These are phyloP conservation scores for Cladophialophora psammophila DNA, from an alignment of 2,329 filamentous ascomycete genomes.

Conservation along the genomic window DNA sequence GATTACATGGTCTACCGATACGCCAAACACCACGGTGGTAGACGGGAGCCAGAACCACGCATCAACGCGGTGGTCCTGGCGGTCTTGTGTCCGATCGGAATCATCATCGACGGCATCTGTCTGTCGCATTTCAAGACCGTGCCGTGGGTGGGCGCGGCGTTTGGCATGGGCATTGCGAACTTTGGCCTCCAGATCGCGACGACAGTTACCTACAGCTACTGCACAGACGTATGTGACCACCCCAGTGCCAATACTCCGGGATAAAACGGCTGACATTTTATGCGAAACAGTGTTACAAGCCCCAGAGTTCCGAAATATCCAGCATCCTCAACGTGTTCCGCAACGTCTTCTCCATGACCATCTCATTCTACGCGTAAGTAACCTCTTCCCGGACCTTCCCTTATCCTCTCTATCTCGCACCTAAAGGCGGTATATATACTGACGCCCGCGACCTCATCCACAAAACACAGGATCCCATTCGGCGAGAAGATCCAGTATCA, in stretches of 20 bases:
- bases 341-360: conserved; percentile 45
- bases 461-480: conserved; percentile 39
- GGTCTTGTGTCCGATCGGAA: conserved; percentile 41
- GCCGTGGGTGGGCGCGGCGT: conserved; percentile 45
- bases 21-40: conserved; percentile 29
- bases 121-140: conserved; percentile 42
- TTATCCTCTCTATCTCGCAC: not conserved
- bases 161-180: conserved; percentile 49
- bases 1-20: conserved; percentile 32
- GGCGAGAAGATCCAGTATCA: conserved; percentile 42
- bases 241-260: not conserved
- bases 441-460: not conserved
- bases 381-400: not conserved
- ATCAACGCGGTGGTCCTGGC: conserved; percentile 29
- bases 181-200: conserved; percentile 48
- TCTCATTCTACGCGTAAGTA: conserved; percentile 45
- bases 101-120: conserved; percentile 45
- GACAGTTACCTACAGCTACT: conserved; percentile 48
- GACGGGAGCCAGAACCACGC: conserved; percentile 29
- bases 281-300: conserved; percentile 45
- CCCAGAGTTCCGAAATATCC: conserved; percentile 48
- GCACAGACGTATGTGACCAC: conserved; percentile 43
- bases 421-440: no score
- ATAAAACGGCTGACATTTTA: conserved; percentile 3
- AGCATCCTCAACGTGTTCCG: conserved; percentile 47